Base-by-base conservation (phyloP, 352 stramenopile genomes). In the Globisporangium radiosum region DNA sequence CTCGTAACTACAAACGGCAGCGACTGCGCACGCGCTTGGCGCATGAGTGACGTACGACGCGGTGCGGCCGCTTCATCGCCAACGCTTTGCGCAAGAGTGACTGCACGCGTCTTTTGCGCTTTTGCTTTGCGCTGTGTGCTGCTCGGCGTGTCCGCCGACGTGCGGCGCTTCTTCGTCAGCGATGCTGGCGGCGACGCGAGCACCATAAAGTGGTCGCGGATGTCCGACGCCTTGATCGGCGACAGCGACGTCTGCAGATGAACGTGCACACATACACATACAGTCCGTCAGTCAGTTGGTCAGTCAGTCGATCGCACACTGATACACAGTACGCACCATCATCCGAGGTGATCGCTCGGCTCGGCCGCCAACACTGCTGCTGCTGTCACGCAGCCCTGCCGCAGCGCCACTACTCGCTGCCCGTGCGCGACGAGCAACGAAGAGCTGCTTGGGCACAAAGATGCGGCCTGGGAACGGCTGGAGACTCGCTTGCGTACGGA, bases 401-500 rank as follows among this genome's bases (percentile, higher is more conserved):
- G 0, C 8, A 13, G 45, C 45, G 7, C 45, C 17, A 33, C 0
- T 36, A 38, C 39, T 40, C 25, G 33, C 44, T 60, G n/a, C 37
- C 44, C 5, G 43, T 19, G 2, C 69, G 69, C 33, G 25, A 33
- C 25, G 25, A 33, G 63, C 42, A 54, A 37, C 64, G 48, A 65
- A 92, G 14, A 95, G 63, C 55, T 92, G 72, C 53, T 87, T 92
- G 0, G 86, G 86, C 15, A 95, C 63, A 59, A 81, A 95, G 45
- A 95, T 93, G 57, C 81, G 85, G 7, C 86, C 86, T 4, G 86
- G 86, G 47, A 88, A 95, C 19, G 84, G 60, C 63, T 90, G 88
- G 52, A 95, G 59, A 62, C 92, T 92, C 9, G 79, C 85, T 62
- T 90, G 84, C 4, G 85, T 90, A 68, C 91, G 90, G 59, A 95